phyloP scores from a whole-genome alignment of 805 yeast species.

The Kregervanrija delftensis region DNA sequence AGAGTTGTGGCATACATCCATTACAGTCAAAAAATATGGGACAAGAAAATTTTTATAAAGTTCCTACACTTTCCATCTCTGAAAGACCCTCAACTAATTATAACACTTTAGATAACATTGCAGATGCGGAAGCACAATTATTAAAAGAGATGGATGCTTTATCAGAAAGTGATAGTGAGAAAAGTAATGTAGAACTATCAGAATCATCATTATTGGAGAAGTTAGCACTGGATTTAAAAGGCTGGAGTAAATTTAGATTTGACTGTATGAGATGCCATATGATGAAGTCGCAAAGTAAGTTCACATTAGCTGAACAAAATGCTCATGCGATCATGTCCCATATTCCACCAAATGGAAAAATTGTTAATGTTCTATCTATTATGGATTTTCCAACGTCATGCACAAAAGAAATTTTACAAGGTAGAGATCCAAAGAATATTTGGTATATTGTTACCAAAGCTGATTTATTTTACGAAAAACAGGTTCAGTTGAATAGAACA shows the following conservation, averaged over 20 bases:
- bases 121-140: too few species aligned
- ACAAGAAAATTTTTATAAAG: constrained; percentile 34
- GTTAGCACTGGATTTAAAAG: background rate
- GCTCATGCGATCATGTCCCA: constrained; percentile 25
- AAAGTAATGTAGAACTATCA: too few species aligned
- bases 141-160: too few species aligned
- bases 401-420: constrained; percentile 29
- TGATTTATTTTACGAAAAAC: constrained; percentile 27
- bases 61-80: constrained; percentile 1
- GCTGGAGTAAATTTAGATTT: background rate
- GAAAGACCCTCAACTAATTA: too few species aligned
- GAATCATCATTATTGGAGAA: too few species aligned
- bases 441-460: constrained; percentile 36
- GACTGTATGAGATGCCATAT: constrained; percentile 6
- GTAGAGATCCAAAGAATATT: constrained; percentile 29
- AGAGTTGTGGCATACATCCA: constrained; percentile 45
- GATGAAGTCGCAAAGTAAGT: constrained; percentile 5
- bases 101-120: too few species aligned
- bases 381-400: constrained; percentile 67
- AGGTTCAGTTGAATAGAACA: constrained; percentile 15
- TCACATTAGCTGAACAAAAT: constrained; percentile 7
- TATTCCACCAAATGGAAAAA: constrained; percentile 38
- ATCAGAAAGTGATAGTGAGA: too few species aligned
- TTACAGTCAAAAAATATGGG: constrained; percentile 35
- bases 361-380: constrained; percentile 59